Percentiles rank a stretch among this genome's conserved stretches.
phyloP scores from a whole-genome alignment of 176 grass and related monocot species.

The Coix lacrymajobi region DNA sequence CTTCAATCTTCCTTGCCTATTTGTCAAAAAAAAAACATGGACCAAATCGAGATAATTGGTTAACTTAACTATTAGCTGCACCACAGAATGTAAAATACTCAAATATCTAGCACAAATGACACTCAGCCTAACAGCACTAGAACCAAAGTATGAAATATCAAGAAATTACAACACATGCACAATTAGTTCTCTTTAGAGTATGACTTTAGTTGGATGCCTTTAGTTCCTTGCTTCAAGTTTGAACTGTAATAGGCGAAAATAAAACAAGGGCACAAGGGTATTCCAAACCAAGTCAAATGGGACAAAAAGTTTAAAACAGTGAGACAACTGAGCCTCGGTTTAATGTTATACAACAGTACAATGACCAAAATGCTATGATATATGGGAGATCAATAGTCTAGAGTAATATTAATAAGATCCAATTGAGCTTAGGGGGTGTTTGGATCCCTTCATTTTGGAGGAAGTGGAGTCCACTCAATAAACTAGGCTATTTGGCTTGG shows the following conservation, averaged over 20 bases:
- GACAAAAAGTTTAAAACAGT: neutral
- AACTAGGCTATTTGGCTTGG: too few species aligned
- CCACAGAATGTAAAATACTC: neutral
- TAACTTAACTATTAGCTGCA: neutral
- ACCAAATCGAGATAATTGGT: neutral
- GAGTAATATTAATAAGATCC: neutral
- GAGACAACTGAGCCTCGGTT: neutral
- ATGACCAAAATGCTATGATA: neutral
- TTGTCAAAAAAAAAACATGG: neutral
- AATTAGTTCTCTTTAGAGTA: too few species aligned
- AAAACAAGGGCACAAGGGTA: neutral
- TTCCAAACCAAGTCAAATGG: conserved; percentile 5
- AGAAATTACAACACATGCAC: too few species aligned
- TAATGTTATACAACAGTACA: neutral
- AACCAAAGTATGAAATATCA: neutral
- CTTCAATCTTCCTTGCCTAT: conserved; percentile 80
- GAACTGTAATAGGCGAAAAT: conserved; percentile 1
- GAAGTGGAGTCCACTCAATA: too few species aligned
- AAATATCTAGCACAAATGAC: neutral
- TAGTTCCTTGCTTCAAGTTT: neutral
- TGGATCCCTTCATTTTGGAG: too few species aligned
- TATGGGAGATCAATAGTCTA: neutral
- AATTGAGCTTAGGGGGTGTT: neutral
- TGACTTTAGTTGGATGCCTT: too few species aligned
- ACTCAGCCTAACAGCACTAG: neutral